Percentiles rank a stretch among this genome's conserved stretches.
Evolutionary conservation across 139 green algal genomes (phyloP).

Genomic region (Coccomyxa sp.): DNA sequence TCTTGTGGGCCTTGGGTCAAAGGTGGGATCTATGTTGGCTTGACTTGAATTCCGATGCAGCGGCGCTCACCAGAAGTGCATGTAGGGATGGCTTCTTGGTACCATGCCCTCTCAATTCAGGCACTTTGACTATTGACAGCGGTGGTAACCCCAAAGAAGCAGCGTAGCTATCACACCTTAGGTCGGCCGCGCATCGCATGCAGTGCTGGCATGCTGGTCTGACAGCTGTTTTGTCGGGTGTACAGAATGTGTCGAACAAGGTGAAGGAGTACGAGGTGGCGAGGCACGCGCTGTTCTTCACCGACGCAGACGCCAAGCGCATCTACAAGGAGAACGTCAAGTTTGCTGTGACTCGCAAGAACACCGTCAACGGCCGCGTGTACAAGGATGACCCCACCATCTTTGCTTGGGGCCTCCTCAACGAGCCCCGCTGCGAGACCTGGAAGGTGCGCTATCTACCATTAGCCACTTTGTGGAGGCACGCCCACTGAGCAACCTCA

Average conservation of each 20-base stretch:
- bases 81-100: too few species aligned
- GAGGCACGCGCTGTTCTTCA: constrained; percentile 67
- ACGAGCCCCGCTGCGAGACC: constrained; percentile 45
- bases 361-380: constrained; percentile 35
- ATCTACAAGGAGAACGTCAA: constrained; percentile 60
- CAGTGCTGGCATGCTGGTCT: not conserved
- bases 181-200: too few species aligned
- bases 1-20: not conserved
- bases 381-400: constrained; percentile 77
- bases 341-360: constrained; percentile 26
- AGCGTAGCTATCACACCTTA: not conserved
- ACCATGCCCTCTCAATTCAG: too few species aligned
- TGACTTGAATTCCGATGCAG: too few species aligned
- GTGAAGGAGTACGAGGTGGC: constrained; percentile 31
- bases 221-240: not conserved
- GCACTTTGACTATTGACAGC: too few species aligned
- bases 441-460: constrained; percentile 6
- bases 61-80: too few species aligned
- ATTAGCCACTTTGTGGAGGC: not conserved
- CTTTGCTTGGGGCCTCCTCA: constrained; percentile 57
- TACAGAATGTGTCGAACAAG: not conserved
- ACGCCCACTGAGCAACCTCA: not conserved
- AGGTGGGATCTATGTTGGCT: too few species aligned
- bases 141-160: too few species aligned
- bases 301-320: constrained; percentile 31